Percentiles rank a stretch among this genome's conserved stretches.
phyloP scores from a whole-genome alignment of 2,329 filamentous ascomycete species.

The Fusarium sp. region DNA sequence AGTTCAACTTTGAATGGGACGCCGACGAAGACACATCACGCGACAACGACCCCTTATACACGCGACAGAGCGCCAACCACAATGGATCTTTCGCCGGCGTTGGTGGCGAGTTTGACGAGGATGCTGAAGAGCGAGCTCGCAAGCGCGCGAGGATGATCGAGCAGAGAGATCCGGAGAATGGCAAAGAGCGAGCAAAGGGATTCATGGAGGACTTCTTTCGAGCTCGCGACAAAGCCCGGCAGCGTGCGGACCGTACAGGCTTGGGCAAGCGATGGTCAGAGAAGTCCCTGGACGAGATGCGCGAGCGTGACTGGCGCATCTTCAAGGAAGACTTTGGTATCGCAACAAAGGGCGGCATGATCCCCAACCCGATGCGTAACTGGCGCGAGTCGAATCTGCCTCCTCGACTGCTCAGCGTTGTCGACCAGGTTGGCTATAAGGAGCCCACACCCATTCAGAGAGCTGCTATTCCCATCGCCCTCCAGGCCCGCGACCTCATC shows the following conservation, averaged over 20 bases:
- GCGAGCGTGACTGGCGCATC: conserved; percentile 97
- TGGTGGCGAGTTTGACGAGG: conserved; percentile 60
- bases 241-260: conserved; percentile 74
- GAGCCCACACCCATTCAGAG: conserved; percentile 93
- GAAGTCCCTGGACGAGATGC: conserved; percentile 91
- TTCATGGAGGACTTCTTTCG: conserved; percentile 84
- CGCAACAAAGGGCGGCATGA: conserved; percentile 85
- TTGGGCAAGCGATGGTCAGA: conserved; percentile 96
- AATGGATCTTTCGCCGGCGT: conserved; percentile 57
- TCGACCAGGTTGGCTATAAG: conserved; percentile 85
- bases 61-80: conserved; percentile 44
- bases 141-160: conserved; percentile 74
- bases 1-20: conserved; percentile 99
- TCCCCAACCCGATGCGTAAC: conserved; percentile 95
- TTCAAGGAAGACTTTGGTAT: conserved; percentile 99
- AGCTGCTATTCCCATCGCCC: conserved; percentile 92
- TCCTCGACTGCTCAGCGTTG: conserved; percentile 76
- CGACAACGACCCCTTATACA: conserved; percentile 78
- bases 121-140: conserved; percentile 61
- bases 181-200: conserved; percentile 76
- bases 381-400: conserved; percentile 89
- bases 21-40: conserved; percentile 82
- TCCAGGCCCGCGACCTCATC: conserved; percentile 94
- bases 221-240: conserved; percentile 66
- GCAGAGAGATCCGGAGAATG: conserved; percentile 77